A percentile compares a stretch with the other conserved stretches of the same genome.
Evolutionary conservation across 2,329 filamentous ascomycete genomes (phyloP).

Genomic region (Penicillium sp.): DNA sequence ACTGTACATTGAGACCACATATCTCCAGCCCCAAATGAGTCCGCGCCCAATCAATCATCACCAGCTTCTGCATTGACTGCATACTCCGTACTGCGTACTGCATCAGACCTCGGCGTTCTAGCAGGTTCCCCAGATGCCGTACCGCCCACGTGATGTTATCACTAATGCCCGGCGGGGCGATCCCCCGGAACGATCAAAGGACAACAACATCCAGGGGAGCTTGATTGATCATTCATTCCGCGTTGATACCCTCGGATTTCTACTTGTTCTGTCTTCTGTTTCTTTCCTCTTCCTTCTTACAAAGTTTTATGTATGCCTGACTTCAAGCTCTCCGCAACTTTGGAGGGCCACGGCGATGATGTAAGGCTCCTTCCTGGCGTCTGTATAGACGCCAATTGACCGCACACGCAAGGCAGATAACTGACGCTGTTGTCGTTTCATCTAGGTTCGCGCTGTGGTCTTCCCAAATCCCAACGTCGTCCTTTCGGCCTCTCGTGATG

Average conservation of each 20-base stretch:
- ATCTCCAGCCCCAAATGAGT: not conserved
- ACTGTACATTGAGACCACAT: too few species aligned
- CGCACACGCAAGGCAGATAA: slow-evolving; percentile 17
- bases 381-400: slow-evolving; percentile 16
- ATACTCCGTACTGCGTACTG: too few species aligned
- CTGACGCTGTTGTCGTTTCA: slow-evolving; percentile 57
- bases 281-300: not conserved
- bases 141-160: slow-evolving; percentile 34
- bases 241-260: slow-evolving; percentile 4
- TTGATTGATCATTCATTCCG: slow-evolving; percentile 12
- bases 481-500: slow-evolving; percentile 85
- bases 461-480: slow-evolving; percentile 71
- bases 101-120: slow-evolving; percentile 18
- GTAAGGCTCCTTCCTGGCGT: slow-evolving; percentile 52
- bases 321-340: slow-evolving; percentile 89
- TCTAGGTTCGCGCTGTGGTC: slow-evolving; percentile 77
- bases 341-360: slow-evolving; percentile 89
- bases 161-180: slow-evolving; percentile 24
- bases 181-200: slow-evolving; percentile 26
- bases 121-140: slow-evolving; percentile 24
- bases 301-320: slow-evolving; percentile 59
- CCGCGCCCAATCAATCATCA: not conserved
- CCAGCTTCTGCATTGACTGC: not conserved
- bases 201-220: slow-evolving; percentile 21
- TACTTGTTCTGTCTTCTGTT: slow-evolving; percentile 1